A percentile compares a stretch with the other conserved stretches of the same genome.
Evolutionary conservation across 1,284 basidiomycete species (phyloP).

Genomic region (Psilocybe mexicana): DNA sequence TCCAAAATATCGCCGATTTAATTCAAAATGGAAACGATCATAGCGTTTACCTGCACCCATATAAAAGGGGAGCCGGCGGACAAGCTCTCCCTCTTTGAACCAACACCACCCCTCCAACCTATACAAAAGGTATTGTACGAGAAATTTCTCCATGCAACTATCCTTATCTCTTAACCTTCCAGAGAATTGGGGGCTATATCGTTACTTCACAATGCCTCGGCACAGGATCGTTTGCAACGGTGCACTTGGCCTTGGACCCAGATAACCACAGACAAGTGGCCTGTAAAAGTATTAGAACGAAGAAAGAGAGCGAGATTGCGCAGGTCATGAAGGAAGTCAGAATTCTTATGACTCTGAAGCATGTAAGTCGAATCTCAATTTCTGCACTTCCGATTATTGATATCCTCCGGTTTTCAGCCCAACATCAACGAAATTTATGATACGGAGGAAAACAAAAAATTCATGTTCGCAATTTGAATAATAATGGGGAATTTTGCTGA

Average conservation of each 20-base stretch:
- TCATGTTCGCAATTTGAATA: conserved; percentile 46
- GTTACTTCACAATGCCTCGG: conserved; percentile 77
- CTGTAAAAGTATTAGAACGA: conserved; percentile 76
- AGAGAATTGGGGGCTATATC: conserved; percentile 58
- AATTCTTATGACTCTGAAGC: conserved; percentile 67
- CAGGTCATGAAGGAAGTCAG: conserved; percentile 77
- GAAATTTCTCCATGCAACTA: neutral
- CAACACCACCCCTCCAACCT: conserved; percentile 55
- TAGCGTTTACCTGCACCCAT: conserved; percentile 70
- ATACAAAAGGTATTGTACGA: conserved; percentile 47
- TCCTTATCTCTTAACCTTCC: neutral
- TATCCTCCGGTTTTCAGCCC: conserved; percentile 46
- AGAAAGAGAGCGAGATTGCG: conserved; percentile 52
- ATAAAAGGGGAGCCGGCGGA: conserved; percentile 52
- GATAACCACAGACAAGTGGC: conserved; percentile 71
- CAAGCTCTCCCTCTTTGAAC: conserved; percentile 59
- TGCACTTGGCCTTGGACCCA: conserved; percentile 73
- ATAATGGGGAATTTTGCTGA: neutral
- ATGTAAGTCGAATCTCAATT: conserved; percentile 48
- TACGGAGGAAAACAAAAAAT: conserved; percentile 61
- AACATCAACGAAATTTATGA: conserved; percentile 80
- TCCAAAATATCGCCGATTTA: neutral
- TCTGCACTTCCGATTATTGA: neutral
- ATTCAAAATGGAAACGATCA: neutral
- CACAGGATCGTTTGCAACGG: conserved; percentile 78